These are phyloP conservation scores for Cinnamomum chago DNA, from an alignment of 164 flowering plant genomes.

Conservation along the genomic window DNA sequence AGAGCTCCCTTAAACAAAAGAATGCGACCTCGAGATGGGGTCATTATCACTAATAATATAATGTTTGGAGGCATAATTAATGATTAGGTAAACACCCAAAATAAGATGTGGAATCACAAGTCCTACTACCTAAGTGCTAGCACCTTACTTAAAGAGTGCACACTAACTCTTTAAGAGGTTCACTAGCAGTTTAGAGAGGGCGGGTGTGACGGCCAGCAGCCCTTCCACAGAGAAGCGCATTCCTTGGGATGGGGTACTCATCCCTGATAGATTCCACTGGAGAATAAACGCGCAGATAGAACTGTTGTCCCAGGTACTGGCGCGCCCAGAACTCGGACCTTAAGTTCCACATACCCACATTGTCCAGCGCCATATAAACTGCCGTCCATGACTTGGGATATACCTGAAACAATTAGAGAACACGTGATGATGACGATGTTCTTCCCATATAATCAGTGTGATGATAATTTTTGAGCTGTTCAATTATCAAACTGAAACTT, in stretches of 20 bases:
- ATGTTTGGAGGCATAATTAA: neutral
- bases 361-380: conserved; percentile 62
- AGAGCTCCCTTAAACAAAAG: neutral
- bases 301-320: conserved; percentile 80
- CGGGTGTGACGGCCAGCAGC: conserved; percentile 37
- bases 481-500: too few species aligned
- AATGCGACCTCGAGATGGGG: neutral
- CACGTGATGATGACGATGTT: neutral
- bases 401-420: conserved; percentile 43
- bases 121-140: neutral
- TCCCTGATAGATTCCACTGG: conserved; percentile 50
- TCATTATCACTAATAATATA: neutral
- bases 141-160: neutral
- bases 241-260: conserved; percentile 63
- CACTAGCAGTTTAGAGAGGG: conserved; percentile 10
- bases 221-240: conserved; percentile 71
- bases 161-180: neutral
- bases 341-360: conserved; percentile 92
- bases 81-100: neutral
- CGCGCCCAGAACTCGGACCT: conserved; percentile 71
- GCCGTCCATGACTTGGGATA: conserved; percentile 92
- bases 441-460: neutral
- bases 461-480: too few species aligned
- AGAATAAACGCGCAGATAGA: conserved; percentile 66
- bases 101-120: neutral